Percentiles rank a stretch among this genome's conserved stretches.
Evolutionary conservation across 2,329 filamentous ascomycete genomes (phyloP).

Genomic region (Trichoderma breve): DNA sequence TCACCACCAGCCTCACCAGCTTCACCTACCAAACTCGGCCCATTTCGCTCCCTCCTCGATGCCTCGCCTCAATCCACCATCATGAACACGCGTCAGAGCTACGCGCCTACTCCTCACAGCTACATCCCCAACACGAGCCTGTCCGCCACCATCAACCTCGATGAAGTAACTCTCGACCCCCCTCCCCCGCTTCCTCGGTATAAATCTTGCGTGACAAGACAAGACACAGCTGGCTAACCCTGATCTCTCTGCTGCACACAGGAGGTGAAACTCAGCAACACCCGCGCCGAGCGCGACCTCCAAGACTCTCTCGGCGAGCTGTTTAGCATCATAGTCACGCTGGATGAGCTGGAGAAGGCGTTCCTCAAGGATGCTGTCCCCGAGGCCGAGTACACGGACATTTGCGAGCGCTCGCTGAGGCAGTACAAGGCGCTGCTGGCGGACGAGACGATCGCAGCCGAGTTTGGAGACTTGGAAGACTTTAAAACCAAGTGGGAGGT

Average conservation of each 20-base stretch:
- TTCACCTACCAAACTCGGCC: background rate
- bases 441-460: conserved; percentile 84
- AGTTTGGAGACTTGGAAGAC: conserved; percentile 82
- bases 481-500: conserved; percentile 94
- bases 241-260: conserved; percentile 36
- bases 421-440: conserved; percentile 95
- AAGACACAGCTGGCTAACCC: conserved; percentile 20
- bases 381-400: conserved; percentile 92
- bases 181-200: background rate
- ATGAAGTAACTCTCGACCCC: conserved; percentile 62
- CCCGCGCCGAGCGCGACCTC: conserved; percentile 82
- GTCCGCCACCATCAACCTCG: conserved; percentile 87
- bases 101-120: conserved; percentile 86
- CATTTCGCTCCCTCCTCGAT: conserved; percentile 26
- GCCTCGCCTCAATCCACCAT: conserved; percentile 31
- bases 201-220: background rate
- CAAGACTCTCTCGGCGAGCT: conserved; percentile 96
- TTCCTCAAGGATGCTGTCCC: conserved; percentile 94
- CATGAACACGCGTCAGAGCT: conserved; percentile 64
- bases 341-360: conserved; percentile 93
- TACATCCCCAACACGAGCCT: conserved; percentile 83
- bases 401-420: conserved; percentile 87
- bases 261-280: conserved; percentile 91
- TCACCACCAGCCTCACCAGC: conserved; percentile 1
- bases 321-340: conserved; percentile 93